phyloP scores from a whole-genome alignment of 345 rosid genomes.

The Salix exigua region DNA sequence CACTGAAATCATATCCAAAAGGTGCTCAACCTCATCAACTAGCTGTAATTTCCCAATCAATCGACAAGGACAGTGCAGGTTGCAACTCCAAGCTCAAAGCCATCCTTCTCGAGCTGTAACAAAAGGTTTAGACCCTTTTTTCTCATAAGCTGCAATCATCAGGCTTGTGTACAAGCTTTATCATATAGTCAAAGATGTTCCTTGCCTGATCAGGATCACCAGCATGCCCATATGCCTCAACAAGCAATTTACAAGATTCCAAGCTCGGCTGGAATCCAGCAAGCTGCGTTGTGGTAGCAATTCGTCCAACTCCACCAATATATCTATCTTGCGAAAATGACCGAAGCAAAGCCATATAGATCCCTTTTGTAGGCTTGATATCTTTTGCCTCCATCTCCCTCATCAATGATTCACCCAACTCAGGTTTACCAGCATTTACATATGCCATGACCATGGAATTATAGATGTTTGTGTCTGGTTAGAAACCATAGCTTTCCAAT shows the following conservation, averaged over 20 bases:
- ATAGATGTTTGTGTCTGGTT: slow-evolving; percentile 51
- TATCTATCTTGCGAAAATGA: slow-evolving; percentile 55
- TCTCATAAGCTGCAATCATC: slow-evolving; percentile 59
- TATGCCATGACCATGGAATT: slow-evolving; percentile 72
- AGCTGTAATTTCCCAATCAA: slow-evolving; percentile 64
- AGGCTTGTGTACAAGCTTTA: slow-evolving; percentile 52
- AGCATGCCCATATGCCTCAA: slow-evolving; percentile 51
- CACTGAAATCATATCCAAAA: slow-evolving; percentile 61
- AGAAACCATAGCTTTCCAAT: slow-evolving; percentile 65
- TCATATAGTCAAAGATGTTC: slow-evolving; percentile 51
- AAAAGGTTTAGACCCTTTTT: slow-evolving; percentile 64
- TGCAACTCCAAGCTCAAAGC: slow-evolving; percentile 64
- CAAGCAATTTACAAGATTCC: slow-evolving; percentile 56
- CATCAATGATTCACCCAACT: slow-evolving; percentile 40
- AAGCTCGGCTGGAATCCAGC: slow-evolving; percentile 39
- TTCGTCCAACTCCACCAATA: slow-evolving; percentile 41
- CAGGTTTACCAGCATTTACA: slow-evolving; percentile 56
- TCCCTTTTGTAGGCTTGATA: slow-evolving; percentile 47
- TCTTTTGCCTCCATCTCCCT: slow-evolving; percentile 55
- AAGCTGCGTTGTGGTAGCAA: slow-evolving; percentile 41
- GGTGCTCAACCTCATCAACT: slow-evolving; percentile 80
- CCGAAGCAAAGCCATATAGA: slow-evolving; percentile 63
- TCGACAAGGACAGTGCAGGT: slow-evolving; percentile 70
- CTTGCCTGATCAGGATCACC: slow-evolving; percentile 61
- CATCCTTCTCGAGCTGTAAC: slow-evolving; percentile 72